Evolutionary conservation across 768 basidiomycete genomes (phyloP), one percentile per base, ranked within the genome.

Genomic region (Leccinum disarticulatum): DNA sequence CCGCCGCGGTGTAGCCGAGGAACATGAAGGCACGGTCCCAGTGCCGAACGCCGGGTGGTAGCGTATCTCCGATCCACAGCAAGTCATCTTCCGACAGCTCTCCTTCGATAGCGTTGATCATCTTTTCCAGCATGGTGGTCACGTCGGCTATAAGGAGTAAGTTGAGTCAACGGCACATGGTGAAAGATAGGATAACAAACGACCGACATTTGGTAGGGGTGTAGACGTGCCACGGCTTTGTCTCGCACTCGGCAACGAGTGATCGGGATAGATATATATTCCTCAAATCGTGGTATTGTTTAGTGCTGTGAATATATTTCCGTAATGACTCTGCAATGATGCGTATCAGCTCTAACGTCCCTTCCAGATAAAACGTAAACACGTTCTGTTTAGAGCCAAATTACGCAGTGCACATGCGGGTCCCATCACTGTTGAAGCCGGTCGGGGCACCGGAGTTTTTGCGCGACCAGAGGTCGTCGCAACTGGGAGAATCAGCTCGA

Each of bases 371-470:
- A 15, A 9, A 17, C 0, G 27, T 2, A 54, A 56, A 56, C 5
- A 62, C 65, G 59, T 54, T 10, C 68, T 17, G 22, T 61, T 53
- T 35, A 60, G 67, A 10, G 65, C 67, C 25, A 70, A 55, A 14
- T 58, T 63, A 8, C 67, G 63, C 47, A 70, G 27, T 10, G 67
- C 70, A 28, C 63, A 70, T 22, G 70, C 61, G 4, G 69, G 67
- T 27, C 69, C 69, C 58, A 70, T 11, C 65, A 70, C 61, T 60
- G 60, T 54, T 6, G 69, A 66, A 55, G 64, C 51, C 30, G 59
- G 54, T 31, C 15, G 43, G 52, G 19, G 43, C 11, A 9, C 14
- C 35, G 14, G 3, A 41, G 8, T 41, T 41, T 46, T 4, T 46
- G 43, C n/a, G 43, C 9, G 43, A 11, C 3, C 5, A 19, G 43